phyloP scores from a whole-genome alignment of 2,329 filamentous ascomycete species.

The Aspergillus piperis region DNA sequence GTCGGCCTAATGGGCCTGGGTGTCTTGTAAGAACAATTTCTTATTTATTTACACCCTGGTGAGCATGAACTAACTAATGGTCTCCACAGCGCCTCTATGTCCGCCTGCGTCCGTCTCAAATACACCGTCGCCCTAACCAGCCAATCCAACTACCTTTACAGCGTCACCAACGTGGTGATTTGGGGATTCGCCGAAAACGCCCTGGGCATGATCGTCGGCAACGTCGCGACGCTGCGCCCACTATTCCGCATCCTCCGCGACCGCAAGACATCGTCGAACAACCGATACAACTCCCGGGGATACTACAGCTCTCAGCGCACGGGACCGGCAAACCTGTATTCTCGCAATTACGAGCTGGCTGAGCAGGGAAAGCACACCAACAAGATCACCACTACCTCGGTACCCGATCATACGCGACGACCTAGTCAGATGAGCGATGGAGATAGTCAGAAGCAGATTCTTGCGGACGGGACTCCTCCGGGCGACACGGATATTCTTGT shows the following conservation, averaged over 20 bases:
- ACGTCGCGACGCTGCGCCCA: slow-evolving; percentile 50
- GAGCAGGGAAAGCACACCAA: slow-evolving; percentile 16
- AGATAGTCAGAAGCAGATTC: slow-evolving; percentile 26
- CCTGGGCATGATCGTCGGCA: slow-evolving; percentile 54
- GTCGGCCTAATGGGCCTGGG: slow-evolving; percentile 47
- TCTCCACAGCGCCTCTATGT: slow-evolving; percentile 27
- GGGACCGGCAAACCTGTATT: slow-evolving; percentile 8
- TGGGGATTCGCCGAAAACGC: slow-evolving; percentile 54
- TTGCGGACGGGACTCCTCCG: slow-evolving; percentile 12
- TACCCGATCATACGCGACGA: slow-evolving; percentile 1
- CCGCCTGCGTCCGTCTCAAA: slow-evolving; percentile 43
- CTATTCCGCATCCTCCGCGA: slow-evolving; percentile 37
- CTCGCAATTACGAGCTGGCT: slow-evolving; percentile 21
- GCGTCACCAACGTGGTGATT: slow-evolving; percentile 45
- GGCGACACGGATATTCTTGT: slow-evolving; percentile 22
- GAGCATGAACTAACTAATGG: too few species aligned
- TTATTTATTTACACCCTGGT: too few species aligned
- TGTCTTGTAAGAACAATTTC: slow-evolving; percentile 43
- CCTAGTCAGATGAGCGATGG: slow-evolving; percentile 20
- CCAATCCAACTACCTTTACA: slow-evolving; percentile 43
- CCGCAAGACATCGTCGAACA: slow-evolving; percentile 18
- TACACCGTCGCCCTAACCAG: slow-evolving; percentile 45
- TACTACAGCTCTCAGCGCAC: not conserved
- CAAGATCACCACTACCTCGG: slow-evolving; percentile 11
- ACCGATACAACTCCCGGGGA: slow-evolving; percentile 6